Evolutionary conservation across 345 rosid genomes (phyloP).

Genomic region (Citrus mangshanensis): DNA sequence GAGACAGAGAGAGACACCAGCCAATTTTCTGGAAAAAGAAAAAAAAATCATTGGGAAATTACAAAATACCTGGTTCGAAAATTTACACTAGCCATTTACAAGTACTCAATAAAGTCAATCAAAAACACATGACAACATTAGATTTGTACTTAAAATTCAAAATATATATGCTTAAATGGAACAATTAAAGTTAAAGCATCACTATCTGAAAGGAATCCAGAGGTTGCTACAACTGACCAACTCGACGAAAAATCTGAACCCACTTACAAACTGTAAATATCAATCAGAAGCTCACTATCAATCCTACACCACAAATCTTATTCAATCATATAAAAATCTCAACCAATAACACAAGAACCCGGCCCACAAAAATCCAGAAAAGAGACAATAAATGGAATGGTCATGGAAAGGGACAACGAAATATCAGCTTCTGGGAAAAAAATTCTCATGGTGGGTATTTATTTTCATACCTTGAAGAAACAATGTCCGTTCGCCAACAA

Average conservation of each 20-base stretch:
- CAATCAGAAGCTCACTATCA: slow-evolving; percentile 39
- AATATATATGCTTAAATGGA: slow-evolving; percentile 1
- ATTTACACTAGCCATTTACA: not conserved
- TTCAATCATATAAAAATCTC: slow-evolving; percentile 13
- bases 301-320: slow-evolving; percentile 50
- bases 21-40: slow-evolving; percentile 12
- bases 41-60: slow-evolving; percentile 14
- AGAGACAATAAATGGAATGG: not conserved
- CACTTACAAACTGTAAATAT: slow-evolving; percentile 28
- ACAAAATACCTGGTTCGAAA: not conserved
- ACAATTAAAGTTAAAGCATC: slow-evolving; percentile 17
- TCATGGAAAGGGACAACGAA: not conserved
- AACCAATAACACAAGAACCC: not conserved
- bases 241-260: slow-evolving; percentile 44
- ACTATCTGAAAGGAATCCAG: slow-evolving; percentile 30
- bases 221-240: slow-evolving; percentile 40
- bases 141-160: not conserved
- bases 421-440: not conserved
- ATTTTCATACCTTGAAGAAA: not conserved
- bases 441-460: not conserved
- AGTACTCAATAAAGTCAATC: not conserved
- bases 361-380: slow-evolving; percentile 19
- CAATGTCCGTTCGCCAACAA: not conserved
- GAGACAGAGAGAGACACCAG: slow-evolving; percentile 10
- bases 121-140: slow-evolving; percentile 12